These are phyloP conservation scores for Aspergillus uvarum DNA, from an alignment of 2,329 filamentous ascomycete species.

Conservation along the genomic window DNA sequence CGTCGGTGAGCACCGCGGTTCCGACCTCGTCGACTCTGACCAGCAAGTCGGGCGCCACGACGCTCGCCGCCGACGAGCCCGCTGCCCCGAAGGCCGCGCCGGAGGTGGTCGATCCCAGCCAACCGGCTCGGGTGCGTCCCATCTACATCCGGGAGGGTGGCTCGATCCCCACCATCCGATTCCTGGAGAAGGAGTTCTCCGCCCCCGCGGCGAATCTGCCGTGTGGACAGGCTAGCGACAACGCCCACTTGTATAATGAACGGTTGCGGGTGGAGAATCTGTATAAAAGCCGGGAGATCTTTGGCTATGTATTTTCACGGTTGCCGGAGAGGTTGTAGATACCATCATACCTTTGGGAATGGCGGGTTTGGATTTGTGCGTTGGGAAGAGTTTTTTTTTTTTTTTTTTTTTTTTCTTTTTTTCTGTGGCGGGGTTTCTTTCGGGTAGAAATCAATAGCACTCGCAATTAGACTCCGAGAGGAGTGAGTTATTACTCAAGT, in stretches of 20 bases:
- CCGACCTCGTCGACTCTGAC: conserved; percentile 44
- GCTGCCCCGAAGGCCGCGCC: background rate
- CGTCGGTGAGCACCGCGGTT: conserved; percentile 26
- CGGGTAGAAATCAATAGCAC: no score
- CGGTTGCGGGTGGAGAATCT: conserved; percentile 83
- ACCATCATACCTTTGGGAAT: background rate
- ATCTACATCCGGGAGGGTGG: conserved; percentile 95
- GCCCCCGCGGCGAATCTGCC: conserved; percentile 91
- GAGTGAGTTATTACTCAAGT: no score
- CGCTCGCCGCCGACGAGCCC: conserved; percentile 1
- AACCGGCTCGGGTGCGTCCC: conserved; percentile 46
- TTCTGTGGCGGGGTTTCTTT: no score
- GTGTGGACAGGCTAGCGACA: conserved; percentile 91
- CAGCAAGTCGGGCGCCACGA: conserved; percentile 20
- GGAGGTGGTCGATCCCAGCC: background rate
- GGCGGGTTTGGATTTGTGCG: background rate
- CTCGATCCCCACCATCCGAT: conserved; percentile 90
- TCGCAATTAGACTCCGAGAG: no score
- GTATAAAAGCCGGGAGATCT: conserved; percentile 88
- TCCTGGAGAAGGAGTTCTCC: conserved; percentile 88
- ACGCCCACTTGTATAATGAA: conserved; percentile 93
- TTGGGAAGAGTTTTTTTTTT: background rate
- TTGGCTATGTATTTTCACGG: conserved; percentile 77
- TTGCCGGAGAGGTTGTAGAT: conserved; percentile 46
- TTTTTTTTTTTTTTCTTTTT: no score